Evolutionary conservation across 1,284 basidiomycete genomes (phyloP), one percentile per base, ranked within the genome.

Genomic region (Ceratobasidium sp.): DNA sequence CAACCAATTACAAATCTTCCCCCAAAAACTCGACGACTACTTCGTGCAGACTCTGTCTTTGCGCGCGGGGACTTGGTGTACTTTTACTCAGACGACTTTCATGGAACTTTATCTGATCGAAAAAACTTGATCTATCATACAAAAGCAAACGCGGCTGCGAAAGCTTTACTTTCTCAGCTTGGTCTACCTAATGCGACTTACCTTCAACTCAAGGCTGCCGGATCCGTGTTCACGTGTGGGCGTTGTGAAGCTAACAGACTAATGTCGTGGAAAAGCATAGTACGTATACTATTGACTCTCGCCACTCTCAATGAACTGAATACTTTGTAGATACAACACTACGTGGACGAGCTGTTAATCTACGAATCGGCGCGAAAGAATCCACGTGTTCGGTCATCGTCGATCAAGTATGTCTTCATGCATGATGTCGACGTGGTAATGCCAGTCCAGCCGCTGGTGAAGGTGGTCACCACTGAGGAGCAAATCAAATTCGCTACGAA

Each of bases 21-120:
- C 5, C 20, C 20, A 9, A 40, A 68, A n/a, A 13, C 58, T 13
- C 73, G 42, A 12, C 63, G 53, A 12, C 63, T 77, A n/a, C 49
- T 77, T 4, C 73, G 73, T 42, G 73, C 73, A 13, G 73, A 77
- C 46, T 18, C 63, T n/a, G 46, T 49, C 15, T 77, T 77, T 53
- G 44, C 26, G 33, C 20, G 33, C 12, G 9, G 44, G 18, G 23
- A 3, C 5, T 28, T 15, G 9, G 7, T 40, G 2, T 5, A 28
- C 18, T 77, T 42, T 23, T 77, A 77, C 23, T 63, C 73, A 12
- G 63, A 77, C 53, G 53, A 53, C 64, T 77, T 77, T 26, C 13
- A 20, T 12, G 10, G n/a, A 44, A 15, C 15, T 15, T 18, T 20
- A 18, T 2, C 15, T 18, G 51, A n/a, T 10, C 13, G 7, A 2